phyloP scores from a whole-genome alignment of 805 yeast genomes.

The Yarrowia deformans region DNA sequence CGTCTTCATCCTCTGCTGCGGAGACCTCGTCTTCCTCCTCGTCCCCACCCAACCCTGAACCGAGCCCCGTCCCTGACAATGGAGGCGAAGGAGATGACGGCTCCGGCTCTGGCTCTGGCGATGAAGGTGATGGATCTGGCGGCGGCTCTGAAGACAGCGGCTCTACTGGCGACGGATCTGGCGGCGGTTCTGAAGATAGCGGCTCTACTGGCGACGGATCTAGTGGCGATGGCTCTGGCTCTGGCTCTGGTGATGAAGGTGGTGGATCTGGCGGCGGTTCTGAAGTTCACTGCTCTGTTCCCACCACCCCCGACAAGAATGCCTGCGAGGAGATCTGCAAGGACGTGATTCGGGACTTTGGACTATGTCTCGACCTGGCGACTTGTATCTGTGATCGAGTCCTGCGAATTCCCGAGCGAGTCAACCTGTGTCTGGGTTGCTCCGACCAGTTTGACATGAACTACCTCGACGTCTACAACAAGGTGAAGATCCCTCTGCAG shows the following conservation, averaged over 20 bases:
- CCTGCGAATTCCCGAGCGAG: neutral
- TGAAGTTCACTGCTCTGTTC: slow-evolving; percentile 5
- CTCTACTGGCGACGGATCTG: neutral
- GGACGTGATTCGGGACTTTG: neutral
- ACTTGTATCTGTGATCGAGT: slow-evolving; percentile 4
- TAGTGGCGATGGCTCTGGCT: neutral
- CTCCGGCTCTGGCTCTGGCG: neutral
- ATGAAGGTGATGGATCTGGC: neutral
- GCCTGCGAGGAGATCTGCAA: slow-evolving; percentile 8
- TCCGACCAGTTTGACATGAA: neutral
- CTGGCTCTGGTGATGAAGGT: neutral
- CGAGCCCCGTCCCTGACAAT: too few relatives aligned
- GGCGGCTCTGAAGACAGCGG: neutral
- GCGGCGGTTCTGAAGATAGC: too few relatives aligned
- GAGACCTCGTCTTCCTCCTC: neutral
- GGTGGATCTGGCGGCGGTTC: neutral
- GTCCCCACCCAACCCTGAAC: neutral
- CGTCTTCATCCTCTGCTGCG: neutral
- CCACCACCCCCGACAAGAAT: slow-evolving; percentile 2
- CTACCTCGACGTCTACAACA: neutral
- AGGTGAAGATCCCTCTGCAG: neutral
- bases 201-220: neutral
- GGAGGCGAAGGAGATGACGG: too few relatives aligned
- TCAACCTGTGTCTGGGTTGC: slow-evolving; percentile 20
- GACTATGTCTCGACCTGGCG: neutral